Evolutionary conservation across 1,284 basidiomycete species (phyloP).

Genomic region (Papiliotrema flavescens): DNA sequence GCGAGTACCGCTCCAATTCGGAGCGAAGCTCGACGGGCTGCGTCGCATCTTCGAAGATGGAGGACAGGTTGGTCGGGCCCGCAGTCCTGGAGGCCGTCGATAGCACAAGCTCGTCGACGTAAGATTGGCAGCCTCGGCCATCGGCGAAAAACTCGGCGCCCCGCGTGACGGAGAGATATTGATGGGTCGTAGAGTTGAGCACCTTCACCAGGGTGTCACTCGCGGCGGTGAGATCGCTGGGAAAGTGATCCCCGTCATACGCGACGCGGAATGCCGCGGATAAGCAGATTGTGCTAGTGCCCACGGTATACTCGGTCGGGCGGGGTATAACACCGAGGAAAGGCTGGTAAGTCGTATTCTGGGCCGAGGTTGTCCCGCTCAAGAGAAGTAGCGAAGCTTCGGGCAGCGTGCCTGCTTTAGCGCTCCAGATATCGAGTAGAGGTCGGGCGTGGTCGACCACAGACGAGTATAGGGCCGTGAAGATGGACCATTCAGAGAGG

Average conservation of each 20-base stretch:
- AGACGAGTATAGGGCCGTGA: too few relatives aligned
- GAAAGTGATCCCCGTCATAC: conserved; percentile 45
- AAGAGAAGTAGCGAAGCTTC: too few relatives aligned
- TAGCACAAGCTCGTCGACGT: not conserved
- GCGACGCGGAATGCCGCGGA: conserved; percentile 29
- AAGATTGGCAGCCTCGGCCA: not conserved
- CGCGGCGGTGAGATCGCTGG: conserved; percentile 53
- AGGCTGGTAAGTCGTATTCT: not conserved
- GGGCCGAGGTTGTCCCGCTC: too few relatives aligned
- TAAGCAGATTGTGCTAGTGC: conserved; percentile 56
- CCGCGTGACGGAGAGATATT: conserved; percentile 17
- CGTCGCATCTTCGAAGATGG: conserved; percentile 10
- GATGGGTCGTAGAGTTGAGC: not conserved
- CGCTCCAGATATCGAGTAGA: too few relatives aligned
- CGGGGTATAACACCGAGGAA: conserved; percentile 12
- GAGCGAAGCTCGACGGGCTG: conserved; percentile 14
- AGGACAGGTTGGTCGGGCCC: not conserved
- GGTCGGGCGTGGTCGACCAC: too few relatives aligned
- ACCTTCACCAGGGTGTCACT: too few relatives aligned
- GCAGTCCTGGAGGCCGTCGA: not conserved
- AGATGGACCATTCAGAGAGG: too few relatives aligned
- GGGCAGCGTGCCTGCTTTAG: too few relatives aligned
- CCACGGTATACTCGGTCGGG: conserved; percentile 56
- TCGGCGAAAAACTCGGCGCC: conserved; percentile 21
- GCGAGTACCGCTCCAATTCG: conserved; percentile 18